A percentile compares a stretch with the other conserved stretches of the same genome.
Evolutionary conservation across 208 protist genomes (phyloP).

Genomic region (Trypanosoma melophagium): DNA sequence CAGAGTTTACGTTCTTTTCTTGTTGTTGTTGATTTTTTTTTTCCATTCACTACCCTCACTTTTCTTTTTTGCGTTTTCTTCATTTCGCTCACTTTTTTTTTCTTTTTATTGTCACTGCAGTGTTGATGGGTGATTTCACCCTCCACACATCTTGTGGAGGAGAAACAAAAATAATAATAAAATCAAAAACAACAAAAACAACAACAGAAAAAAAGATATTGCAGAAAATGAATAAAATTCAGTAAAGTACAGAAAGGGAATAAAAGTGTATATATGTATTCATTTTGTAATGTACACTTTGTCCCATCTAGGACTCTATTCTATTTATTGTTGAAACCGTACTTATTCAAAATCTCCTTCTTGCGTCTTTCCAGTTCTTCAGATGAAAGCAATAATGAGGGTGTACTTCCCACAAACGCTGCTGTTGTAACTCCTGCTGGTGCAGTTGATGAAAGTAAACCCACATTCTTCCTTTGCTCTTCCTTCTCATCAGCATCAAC

Average conservation of each 20-base stretch:
- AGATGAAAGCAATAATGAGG: slow-evolving; percentile 42
- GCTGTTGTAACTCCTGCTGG: background rate
- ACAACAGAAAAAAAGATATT: background rate
- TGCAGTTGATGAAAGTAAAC: background rate
- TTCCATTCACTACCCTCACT: background rate
- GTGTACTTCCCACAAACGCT: background rate
- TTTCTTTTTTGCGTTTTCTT: background rate
- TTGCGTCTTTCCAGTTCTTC: slow-evolving; percentile 89
- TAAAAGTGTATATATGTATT: slow-evolving; percentile 1
- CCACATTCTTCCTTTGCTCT: background rate
- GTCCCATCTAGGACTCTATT: slow-evolving; percentile 13
- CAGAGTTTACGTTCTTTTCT: background rate
- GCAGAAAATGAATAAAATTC: background rate
- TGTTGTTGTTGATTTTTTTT: background rate
- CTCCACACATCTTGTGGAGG: no score
- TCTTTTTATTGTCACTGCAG: no score
- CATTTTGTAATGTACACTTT: slow-evolving; percentile 5
- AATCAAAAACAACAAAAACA: background rate
- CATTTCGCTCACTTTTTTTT: background rate
- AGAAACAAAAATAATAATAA: no score
- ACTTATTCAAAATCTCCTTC: slow-evolving; percentile 89
- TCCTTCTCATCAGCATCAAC: no score
- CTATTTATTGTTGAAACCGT: slow-evolving; percentile 28
- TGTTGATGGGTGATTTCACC: no score
- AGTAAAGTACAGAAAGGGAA: slow-evolving; percentile 12